Base-by-base conservation (phyloP, 148 eudicot genomes). In the Nyssa sinensis region DNA sequence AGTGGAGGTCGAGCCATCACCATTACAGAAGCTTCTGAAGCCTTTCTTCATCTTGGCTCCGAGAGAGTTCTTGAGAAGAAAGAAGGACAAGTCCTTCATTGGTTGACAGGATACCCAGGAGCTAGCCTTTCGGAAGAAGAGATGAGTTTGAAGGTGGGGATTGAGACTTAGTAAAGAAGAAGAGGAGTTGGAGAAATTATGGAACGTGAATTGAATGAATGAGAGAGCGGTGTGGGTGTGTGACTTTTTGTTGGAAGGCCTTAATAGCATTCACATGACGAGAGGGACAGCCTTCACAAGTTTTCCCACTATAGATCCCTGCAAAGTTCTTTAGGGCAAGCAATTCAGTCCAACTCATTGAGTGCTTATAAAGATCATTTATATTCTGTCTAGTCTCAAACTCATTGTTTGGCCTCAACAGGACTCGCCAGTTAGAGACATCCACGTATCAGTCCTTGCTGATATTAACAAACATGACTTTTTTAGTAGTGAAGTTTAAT, bases 81-180 rank as follows among this genome's bases (percentile, higher is more conserved):
- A 81, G 62, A 94, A 78, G 62, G 90, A 90, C 47, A 92, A 75
- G 72, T 90, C 93, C 72, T 87, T 92, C 98, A 92, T 92, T 49
- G 74, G 1, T 61, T 19, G 19, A 24, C 12, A 11, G 34, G 6
- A 3, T 28, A 73, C 5, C 29, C 0, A n/a, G 31, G n/a, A 21
- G n/a, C 31, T 29, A 37, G 11, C 2, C 21, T 2, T 8, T 55
- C 31, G 14, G 59, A 3, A 8, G 59, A 33, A 39, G 63, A 39
- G 41, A 13, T 3, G 70, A 7, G 75, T 11, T 53, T 61, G 59
- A 78, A 63, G 69, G 49, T 34, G 74, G n/a, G 57, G 65, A 70
- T 57, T 51, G 64, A 30, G 49, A 19, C 60, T 41, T 16, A 57
- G 62, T 49, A n/a, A 11, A 41, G 69, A 69, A 77, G 27, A n/a